A percentile compares a stretch with the other conserved stretches of the same genome.
These are phyloP conservation scores for Candida piceae DNA, from an alignment of 805 yeast genomes.

Conservation along the genomic window DNA sequence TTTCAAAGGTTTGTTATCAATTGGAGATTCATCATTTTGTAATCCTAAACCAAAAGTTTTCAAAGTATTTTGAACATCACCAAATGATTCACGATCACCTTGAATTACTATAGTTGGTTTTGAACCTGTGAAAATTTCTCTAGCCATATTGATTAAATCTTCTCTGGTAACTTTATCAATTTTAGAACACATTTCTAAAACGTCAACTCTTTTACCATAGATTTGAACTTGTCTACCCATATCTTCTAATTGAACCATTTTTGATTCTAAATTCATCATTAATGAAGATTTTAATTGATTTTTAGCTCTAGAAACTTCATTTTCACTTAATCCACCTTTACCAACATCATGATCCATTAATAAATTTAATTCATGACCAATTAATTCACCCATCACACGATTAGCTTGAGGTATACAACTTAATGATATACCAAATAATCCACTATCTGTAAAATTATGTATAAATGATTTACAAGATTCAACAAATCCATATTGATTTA, in stretches of 20 bases:
- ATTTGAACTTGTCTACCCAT: conserved; percentile 91
- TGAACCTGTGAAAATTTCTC: conserved; percentile 66
- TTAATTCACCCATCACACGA: conserved; percentile 72
- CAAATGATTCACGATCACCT: conserved; percentile 81
- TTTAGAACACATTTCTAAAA: conserved; percentile 73
- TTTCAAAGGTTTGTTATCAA: conserved; percentile 7
- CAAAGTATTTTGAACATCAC: conserved; percentile 69
- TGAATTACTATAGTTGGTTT: conserved; percentile 85
- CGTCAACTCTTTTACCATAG: conserved; percentile 68
- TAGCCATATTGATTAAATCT: conserved; percentile 73
- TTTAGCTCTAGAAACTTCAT: conserved; percentile 84
- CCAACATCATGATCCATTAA: conserved; percentile 40
- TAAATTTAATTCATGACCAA: conserved; percentile 56
- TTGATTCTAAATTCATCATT: conserved; percentile 89
- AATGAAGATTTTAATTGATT: conserved; percentile 84
- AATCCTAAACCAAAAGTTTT: conserved; percentile 70
- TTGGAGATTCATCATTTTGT: conserved; percentile 1
- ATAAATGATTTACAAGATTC: conserved; percentile 87
- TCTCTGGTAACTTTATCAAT: conserved; percentile 62
- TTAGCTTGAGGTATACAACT: conserved; percentile 87
- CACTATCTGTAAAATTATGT: conserved; percentile 86
- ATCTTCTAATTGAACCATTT: conserved; percentile 91
- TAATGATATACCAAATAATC: conserved; percentile 83
- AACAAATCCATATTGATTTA: conserved; percentile 86
- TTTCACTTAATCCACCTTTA: conserved; percentile 56